Evolutionary conservation across 176 grass and related monocot genomes (phyloP), one percentile per base, ranked within the genome.

Genomic region (Ananas comosus): DNA sequence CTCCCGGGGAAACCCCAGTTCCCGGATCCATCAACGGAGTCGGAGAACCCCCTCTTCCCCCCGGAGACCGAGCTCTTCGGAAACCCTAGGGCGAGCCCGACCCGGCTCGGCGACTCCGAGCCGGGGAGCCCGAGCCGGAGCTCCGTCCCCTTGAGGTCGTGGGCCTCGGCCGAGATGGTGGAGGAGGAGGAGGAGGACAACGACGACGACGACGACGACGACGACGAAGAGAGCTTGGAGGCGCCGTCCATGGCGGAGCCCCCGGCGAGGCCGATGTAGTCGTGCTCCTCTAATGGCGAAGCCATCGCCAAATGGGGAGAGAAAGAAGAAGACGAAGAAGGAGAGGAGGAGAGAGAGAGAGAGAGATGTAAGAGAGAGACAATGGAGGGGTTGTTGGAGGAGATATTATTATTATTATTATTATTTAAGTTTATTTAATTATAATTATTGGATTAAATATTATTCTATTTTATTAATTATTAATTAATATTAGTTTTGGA

Each of bases 11-110:
- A 78, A 48, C 61, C 76, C 48, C 73, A 71, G 70, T 75, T 81
- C 28, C 64, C 84, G 10, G 75, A 50, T 22, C 66, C 33, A 10
- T 77, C 78, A 13, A 83, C 80, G 74, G 74, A 78, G 78, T 89
- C 81, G 16, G 92, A 79, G 64, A 89, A 96, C 66, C 86, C 88
- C 29, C 92, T 83, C 68, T 96, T 96, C n/a, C 83, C 83, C 42
- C 88, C 84, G 3, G 73, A 67, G 24, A 66, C 73, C 16, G 66
- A 56, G 49, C 72, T 73, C 51, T 90, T 88, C 51, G 88, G 86
- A 2, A 91, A 73, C 14, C 85, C 88, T 1, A 96, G 73, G 3
- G 88, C 87, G 10, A 89, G 76, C 13, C 73, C 64, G 12, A 12
- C 72, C 17, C 10, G 64, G 3, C 70, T 80, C 1, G 65, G 70